These are phyloP conservation scores for Cryomyces antarcticus DNA, from an alignment of 495 filamentous ascomycete genomes.

Conservation along the genomic window DNA sequence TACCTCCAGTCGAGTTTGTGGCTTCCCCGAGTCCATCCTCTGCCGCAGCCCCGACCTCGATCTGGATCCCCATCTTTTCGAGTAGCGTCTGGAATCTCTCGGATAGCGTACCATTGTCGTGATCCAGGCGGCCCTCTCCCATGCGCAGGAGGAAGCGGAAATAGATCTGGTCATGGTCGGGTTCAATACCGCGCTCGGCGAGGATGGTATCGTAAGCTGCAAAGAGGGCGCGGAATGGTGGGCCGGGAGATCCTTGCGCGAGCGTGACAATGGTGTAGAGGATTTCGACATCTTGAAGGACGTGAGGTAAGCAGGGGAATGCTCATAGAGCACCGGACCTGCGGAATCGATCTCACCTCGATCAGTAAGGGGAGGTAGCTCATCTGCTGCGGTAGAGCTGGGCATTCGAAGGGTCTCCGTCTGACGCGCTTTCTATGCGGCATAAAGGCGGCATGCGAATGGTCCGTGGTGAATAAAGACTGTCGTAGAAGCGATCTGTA, in stretches of 20 bases:
- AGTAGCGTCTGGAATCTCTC: conserved; percentile 48
- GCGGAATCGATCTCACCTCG: conserved; percentile 31
- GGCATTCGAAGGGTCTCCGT: conserved; percentile 11
- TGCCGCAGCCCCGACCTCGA: conserved; percentile 32
- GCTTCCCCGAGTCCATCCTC: conserved; percentile 19
- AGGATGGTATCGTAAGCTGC: conserved; percentile 57
- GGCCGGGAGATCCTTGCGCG: conserved; percentile 45
- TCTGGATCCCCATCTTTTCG: conserved; percentile 41
- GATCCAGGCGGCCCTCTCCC: conserved; percentile 28
- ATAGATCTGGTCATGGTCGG: conserved; percentile 52
- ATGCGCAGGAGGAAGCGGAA: conserved; percentile 66
- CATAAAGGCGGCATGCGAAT: neutral
- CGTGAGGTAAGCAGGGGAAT: neutral
- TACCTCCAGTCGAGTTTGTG: conserved; percentile 10
- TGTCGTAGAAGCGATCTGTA: neutral
- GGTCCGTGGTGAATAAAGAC: too few relatives aligned
- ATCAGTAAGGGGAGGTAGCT: conserved; percentile 27
- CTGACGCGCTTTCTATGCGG: neutral
- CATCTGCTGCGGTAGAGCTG: conserved; percentile 7
- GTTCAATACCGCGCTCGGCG: conserved; percentile 40
- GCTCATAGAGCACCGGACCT: neutral
- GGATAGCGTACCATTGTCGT: conserved; percentile 24
- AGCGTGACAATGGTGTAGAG: conserved; percentile 54
- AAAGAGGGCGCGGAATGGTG: conserved; percentile 63
- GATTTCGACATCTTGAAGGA: conserved; percentile 46